Evolutionary conservation across 352 stramenopile genomes (phyloP), one percentile per base, ranked within the genome.

Genomic region (Phytopythium mirpurense): DNA sequence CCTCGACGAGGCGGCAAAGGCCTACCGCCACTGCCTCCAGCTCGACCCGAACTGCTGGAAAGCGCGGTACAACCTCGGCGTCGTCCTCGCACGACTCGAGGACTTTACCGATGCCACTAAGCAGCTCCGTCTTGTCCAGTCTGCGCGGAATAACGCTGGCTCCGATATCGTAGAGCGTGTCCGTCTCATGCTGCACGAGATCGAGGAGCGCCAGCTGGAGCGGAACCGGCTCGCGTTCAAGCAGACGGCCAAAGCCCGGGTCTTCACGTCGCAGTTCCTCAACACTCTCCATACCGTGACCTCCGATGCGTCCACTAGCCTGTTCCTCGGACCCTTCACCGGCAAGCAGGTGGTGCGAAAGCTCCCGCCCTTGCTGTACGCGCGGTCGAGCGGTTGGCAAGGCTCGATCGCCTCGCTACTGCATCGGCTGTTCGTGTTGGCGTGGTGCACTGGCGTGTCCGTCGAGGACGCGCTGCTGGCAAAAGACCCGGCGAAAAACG

Each of bases 221-320:
- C 63, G 68, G 37, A 84, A 80, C 31, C 51, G 63, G 2, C 54
- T 42, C 7, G 70, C 63, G 6, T 78, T 72, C 47, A 60, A 64
- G 26, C 54, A 63, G 34, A 70, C 60, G 0, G 53, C 60, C 11
- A 62, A 71, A n/a, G 65, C 63, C 23, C 59, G 72, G 6, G 31
- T 36, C 3, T 88, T 88, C 60, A 88, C 77, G 2, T 56, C 50
- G 2, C 59, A 75, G 31, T 88, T 78, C 29, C 51, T 88, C 9
- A 58, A 67, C 27, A 77, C 62, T 5, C 47, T 73, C 16, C 60
- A 69, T 36, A 31, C 68, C 8, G 46, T 78, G 2, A 34, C 48
- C 19, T 26, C 48, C 9, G 7, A 24, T 8, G 16, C 10, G n/a
- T 9, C n/a, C n/a, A n/a, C n/a, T n/a, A n/a, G n/a, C n/a, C n/a